Conservation (phyloP, 192 early-diverging fungal genomes). For the Umbelopsis sp. region DNA sequence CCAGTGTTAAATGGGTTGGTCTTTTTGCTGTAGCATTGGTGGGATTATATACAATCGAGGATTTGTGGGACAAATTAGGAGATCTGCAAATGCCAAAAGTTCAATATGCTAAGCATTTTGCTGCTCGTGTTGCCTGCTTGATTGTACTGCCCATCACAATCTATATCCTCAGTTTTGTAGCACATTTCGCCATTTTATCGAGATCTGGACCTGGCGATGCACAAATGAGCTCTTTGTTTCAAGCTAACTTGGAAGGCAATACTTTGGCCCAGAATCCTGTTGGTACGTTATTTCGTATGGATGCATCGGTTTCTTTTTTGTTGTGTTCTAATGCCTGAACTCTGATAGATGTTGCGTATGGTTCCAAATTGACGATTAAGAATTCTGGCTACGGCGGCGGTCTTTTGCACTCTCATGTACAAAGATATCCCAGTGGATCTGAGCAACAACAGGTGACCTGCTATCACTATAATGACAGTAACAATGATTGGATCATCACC, state of each 20-base stretch:
- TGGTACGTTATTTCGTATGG: conserved; percentile 45
- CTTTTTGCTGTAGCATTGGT: conserved; percentile 89
- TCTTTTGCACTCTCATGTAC: conserved; percentile 91
- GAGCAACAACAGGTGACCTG: conserved; percentile 97
- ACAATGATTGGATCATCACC: conserved; percentile 89
- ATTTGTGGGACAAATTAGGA: conserved; percentile 89
- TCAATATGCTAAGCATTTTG: conserved; percentile 80
- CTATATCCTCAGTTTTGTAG: conserved; percentile 80
- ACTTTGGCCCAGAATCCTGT: conserved; percentile 80
- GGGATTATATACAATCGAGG: conserved; percentile 90
- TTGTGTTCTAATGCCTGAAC: neutral
- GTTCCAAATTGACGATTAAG: conserved; percentile 87
- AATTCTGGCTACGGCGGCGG: conserved; percentile 84
- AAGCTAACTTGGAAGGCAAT: conserved; percentile 86
- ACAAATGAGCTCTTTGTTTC: conserved; percentile 96
- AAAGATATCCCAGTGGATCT: conserved; percentile 82
- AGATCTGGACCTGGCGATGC: conserved; percentile 85
- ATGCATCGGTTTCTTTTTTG: neutral
- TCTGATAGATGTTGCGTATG: conserved; percentile 82
- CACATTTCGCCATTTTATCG: conserved; percentile 89
- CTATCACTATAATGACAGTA: conserved; percentile 90
- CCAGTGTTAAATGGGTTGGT: conserved; percentile 96
- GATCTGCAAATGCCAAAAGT: conserved; percentile 64
- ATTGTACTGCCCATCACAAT: conserved; percentile 82
- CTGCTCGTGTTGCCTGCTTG: conserved; percentile 76